Evolutionary conservation across 2,329 filamentous ascomycete species (phyloP).

Genomic region (Monosporascus sp.): DNA sequence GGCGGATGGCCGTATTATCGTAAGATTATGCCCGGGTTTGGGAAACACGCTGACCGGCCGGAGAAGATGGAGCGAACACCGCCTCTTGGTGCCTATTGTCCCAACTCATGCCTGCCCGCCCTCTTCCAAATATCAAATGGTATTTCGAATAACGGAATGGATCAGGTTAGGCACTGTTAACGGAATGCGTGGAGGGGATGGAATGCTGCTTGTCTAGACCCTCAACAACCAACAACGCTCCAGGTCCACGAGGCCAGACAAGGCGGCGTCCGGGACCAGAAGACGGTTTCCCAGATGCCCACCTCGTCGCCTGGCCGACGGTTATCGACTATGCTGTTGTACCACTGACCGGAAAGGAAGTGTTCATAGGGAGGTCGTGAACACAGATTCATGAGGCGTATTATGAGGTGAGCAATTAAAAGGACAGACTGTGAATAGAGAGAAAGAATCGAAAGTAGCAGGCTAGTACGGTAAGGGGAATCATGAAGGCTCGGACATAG

Average conservation of each 20-base stretch:
- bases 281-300: slow-evolving; percentile 10
- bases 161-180: slow-evolving; percentile 8
- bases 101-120: slow-evolving; percentile 16
- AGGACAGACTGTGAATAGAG: slow-evolving; percentile 34
- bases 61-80: no score
- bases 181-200: slow-evolving; percentile 13
- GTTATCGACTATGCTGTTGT: slow-evolving; percentile 10
- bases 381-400: slow-evolving; percentile 30
- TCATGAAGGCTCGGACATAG: slow-evolving; percentile 54
- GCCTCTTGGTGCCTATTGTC: slow-evolving; percentile 19
- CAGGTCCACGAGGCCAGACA: slow-evolving; percentile 12
- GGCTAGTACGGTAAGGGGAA: slow-evolving; percentile 54
- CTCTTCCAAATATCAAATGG: slow-evolving; percentile 10
- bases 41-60: no score
- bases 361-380: slow-evolving; percentile 12
- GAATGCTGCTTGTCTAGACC: background rate
- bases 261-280: slow-evolving; percentile 6
- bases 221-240: background rate
- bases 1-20: no score
- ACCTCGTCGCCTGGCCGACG: slow-evolving; percentile 12
- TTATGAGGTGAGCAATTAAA: slow-evolving; percentile 42
- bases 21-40: no score
- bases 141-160: slow-evolving; percentile 8
- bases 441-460: slow-evolving; percentile 44
- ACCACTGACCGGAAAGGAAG: slow-evolving; percentile 12